These are phyloP conservation scores for Dianthus caryophyllus DNA, from an alignment of 148 eudicot genomes.

Conservation along the genomic window DNA sequence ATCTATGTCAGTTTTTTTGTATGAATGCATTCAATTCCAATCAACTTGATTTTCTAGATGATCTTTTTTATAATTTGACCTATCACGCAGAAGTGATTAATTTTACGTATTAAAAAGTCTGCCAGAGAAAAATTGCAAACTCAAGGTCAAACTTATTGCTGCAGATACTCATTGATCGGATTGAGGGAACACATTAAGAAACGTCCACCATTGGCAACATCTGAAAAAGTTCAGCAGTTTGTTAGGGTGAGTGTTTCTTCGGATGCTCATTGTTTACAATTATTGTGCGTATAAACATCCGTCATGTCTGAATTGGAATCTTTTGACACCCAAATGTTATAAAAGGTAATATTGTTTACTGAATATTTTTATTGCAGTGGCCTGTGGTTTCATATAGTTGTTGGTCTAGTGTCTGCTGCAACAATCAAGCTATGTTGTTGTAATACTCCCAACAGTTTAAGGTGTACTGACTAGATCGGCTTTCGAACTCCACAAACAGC, in stretches of 20 bases:
- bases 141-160: slow-evolving; percentile 10
- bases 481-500: background rate
- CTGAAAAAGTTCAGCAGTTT: slow-evolving; percentile 94
- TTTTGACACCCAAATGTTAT: background rate
- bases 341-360: background rate
- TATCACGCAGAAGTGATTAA: background rate
- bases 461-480: background rate
- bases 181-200: slow-evolving; percentile 96
- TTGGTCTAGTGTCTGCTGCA: background rate
- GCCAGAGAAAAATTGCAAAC: background rate
- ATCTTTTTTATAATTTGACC: slow-evolving; percentile 8
- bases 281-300: background rate
- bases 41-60: too few relatives aligned
- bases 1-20: too few relatives aligned
- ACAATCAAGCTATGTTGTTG: too few relatives aligned
- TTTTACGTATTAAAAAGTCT: background rate
- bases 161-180: slow-evolving; percentile 77
- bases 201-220: slow-evolving; percentile 92
- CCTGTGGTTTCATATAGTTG: slow-evolving; percentile 1
- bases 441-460: background rate
- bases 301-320: background rate
- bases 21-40: too few relatives aligned
- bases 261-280: background rate
- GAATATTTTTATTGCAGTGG: background rate
- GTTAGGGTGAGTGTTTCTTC: slow-evolving; percentile 57